Conservation (phyloP, 257 asterid species). For the Eustoma russellianum region DNA sequence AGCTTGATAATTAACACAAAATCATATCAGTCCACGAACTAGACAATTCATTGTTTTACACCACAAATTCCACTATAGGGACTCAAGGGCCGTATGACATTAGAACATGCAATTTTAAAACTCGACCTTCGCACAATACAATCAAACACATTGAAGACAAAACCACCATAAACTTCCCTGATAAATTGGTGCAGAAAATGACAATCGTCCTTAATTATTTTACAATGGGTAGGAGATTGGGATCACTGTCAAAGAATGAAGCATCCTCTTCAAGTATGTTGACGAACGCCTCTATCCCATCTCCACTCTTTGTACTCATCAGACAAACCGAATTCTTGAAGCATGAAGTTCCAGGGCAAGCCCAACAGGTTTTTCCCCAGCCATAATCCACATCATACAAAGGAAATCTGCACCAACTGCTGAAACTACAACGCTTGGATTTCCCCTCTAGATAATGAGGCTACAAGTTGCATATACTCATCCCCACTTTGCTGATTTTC, state of each 20-base stretch:
- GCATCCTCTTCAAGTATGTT: slow-evolving; percentile 24
- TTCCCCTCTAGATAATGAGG: slow-evolving; percentile 6
- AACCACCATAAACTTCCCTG: no score
- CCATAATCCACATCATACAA: slow-evolving; percentile 41
- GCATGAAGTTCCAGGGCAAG: slow-evolving; percentile 19
- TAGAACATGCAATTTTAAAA: no score
- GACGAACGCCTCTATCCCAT: slow-evolving; percentile 43
- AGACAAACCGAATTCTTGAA: slow-evolving; percentile 23
- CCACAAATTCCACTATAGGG: no score
- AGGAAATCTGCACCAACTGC: slow-evolving; percentile 47
- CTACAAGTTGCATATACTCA: slow-evolving; percentile 6
- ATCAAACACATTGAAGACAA: no score
- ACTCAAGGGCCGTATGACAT: no score
- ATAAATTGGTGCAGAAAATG: no score
- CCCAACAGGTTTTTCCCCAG: slow-evolving; percentile 41
- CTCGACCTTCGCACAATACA: no score
- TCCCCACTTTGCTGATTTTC: slow-evolving; percentile 9
- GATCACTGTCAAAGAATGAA: neutral
- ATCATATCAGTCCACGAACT: no score
- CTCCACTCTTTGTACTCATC: slow-evolving; percentile 28
- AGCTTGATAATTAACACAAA: no score
- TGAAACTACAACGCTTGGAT: slow-evolving; percentile 19
- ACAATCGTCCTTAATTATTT: no score
- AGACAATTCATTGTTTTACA: no score
- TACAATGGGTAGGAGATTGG: no score